phyloP scores from a whole-genome alignment of 352 stramenopile species.

The Globisporangium spiculum region DNA sequence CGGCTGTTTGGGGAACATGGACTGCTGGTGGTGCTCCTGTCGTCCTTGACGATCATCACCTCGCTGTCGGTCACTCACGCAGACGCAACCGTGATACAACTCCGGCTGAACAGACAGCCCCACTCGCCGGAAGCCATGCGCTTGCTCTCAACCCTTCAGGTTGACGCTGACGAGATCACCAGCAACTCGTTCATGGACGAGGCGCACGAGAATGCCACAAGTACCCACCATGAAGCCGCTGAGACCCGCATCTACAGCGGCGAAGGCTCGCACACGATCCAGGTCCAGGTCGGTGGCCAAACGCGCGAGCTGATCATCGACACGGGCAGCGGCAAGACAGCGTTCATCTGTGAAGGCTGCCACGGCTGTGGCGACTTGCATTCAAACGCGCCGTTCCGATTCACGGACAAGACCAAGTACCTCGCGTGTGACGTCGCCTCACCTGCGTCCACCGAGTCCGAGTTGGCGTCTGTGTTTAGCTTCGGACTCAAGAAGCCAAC shows the following conservation, averaged over 20 bases:
- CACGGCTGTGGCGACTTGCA: slow-evolving; percentile 84
- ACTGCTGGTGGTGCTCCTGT: background rate
- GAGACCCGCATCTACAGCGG: slow-evolving; percentile 27
- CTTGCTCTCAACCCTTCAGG: slow-evolving; percentile 1
- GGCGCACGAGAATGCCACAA: no score
- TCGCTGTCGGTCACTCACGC: background rate
- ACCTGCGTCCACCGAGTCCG: background rate
- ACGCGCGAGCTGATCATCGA: slow-evolving; percentile 93
- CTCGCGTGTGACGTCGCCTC: slow-evolving; percentile 40
- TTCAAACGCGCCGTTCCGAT: slow-evolving; percentile 69
- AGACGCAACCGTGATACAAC: slow-evolving; percentile 8
- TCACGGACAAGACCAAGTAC: slow-evolving; percentile 47
- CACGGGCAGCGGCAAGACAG: slow-evolving; percentile 94
- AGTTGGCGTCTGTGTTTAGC: slow-evolving; percentile 3
- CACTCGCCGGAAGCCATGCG: slow-evolving; percentile 3
- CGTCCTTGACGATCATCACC: background rate
- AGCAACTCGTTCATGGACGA: background rate
- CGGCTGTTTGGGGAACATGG: background rate
- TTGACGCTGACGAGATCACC: background rate
- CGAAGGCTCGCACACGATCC: slow-evolving; percentile 74
- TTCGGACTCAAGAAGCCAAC: slow-evolving; percentile 26
- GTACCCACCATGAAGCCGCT: background rate
- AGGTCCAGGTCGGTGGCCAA: slow-evolving; percentile 60
- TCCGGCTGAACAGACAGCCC: slow-evolving; percentile 7
- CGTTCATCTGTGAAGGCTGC: slow-evolving; percentile 93